Evolutionary conservation across 1,284 basidiomycete genomes (phyloP).

Genomic region (Cerioporus squamosus): DNA sequence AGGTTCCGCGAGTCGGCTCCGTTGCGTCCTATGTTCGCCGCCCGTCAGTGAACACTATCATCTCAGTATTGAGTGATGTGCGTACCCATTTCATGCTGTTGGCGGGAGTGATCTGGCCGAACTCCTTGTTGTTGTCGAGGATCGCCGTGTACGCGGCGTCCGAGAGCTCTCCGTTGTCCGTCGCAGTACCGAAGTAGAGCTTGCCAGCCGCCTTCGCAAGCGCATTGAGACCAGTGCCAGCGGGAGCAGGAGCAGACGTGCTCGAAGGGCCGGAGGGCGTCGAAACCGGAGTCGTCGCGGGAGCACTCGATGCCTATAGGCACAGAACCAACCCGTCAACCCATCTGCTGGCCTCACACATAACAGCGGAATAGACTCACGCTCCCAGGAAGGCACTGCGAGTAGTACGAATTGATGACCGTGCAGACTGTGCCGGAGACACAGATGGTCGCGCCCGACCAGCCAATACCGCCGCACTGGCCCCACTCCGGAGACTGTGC

Average conservation of each 20-base stretch:
- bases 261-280: slow-evolving; percentile 6
- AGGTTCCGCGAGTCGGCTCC: slow-evolving; percentile 51
- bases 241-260: slow-evolving; percentile 22
- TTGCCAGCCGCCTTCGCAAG: slow-evolving; percentile 57
- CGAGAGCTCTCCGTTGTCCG: slow-evolving; percentile 57
- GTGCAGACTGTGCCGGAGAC: slow-evolving; percentile 35
- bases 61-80: neutral
- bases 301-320: neutral
- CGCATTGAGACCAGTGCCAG: slow-evolving; percentile 37
- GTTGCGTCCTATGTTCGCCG: slow-evolving; percentile 49
- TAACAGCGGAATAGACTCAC: slow-evolving; percentile 6
- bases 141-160: slow-evolving; percentile 49
- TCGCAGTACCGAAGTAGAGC: slow-evolving; percentile 64
- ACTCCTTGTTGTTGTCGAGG: slow-evolving; percentile 48
- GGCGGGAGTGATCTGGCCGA: slow-evolving; percentile 55
- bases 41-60: neutral
- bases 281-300: slow-evolving; percentile 8
- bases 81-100: slow-evolving; percentile 64
- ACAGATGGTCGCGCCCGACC: slow-evolving; percentile 41
- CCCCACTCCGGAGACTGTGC: slow-evolving; percentile 39
- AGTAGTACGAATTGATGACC: slow-evolving; percentile 36
- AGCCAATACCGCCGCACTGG: slow-evolving; percentile 43
- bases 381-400: slow-evolving; percentile 36
- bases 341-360: neutral
- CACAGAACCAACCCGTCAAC: no score